Evolutionary conservation across 805 yeast species (phyloP).

Genomic region (Yarrowia phangngaensis): DNA sequence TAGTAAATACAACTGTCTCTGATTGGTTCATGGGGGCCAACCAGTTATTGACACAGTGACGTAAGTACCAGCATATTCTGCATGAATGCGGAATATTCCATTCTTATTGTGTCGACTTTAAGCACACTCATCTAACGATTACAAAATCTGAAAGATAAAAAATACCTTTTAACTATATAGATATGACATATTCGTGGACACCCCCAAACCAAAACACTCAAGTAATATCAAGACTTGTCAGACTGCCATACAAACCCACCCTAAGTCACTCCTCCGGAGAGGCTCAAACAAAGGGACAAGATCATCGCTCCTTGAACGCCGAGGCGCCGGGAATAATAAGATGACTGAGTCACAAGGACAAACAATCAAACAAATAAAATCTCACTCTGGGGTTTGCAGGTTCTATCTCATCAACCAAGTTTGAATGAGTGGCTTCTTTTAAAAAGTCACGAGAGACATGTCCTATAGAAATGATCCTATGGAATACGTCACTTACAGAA

Average conservation of each 20-base stretch:
- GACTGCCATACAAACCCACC: slow-evolving; percentile 99
- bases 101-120: no score
- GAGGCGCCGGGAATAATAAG: slow-evolving; percentile 29
- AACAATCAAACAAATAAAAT: slow-evolving; percentile 62
- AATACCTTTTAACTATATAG: no score
- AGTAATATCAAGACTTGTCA: slow-evolving; percentile 69
- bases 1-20: no score
- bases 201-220: no score
- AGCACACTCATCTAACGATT: no score
- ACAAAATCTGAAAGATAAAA: no score
- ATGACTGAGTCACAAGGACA: slow-evolving; percentile 42
- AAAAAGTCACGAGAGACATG: slow-evolving; percentile 98
- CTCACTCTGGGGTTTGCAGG: slow-evolving; percentile 95
- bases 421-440: slow-evolving; percentile 99
- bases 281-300: slow-evolving; percentile 90
- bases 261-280: slow-evolving; percentile 77
- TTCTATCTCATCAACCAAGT: slow-evolving; percentile 97
- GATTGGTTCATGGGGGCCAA: no score
- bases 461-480: slow-evolving; percentile 99
- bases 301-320: slow-evolving; percentile 86
- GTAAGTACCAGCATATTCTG: no score
- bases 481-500: slow-evolving; percentile 83
- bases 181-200: slow-evolving; percentile 17
- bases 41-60: no score
- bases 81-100: no score